Evolutionary conservation across 805 yeast species (phyloP), one percentile per base, ranked within the genome.

Genomic region (Teunomyces gatunensis): DNA sequence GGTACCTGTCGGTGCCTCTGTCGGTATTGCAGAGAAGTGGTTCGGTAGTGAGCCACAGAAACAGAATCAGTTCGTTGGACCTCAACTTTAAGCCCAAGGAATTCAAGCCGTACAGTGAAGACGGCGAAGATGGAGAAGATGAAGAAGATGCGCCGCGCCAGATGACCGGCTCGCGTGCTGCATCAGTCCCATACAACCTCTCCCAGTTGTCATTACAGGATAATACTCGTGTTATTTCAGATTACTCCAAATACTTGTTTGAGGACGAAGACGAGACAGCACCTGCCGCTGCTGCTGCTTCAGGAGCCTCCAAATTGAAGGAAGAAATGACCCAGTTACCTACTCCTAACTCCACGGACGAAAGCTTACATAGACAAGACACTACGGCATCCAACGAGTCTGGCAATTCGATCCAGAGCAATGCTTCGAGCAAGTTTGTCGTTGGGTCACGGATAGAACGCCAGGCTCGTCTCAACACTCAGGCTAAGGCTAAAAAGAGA

Each of bases 1-100:
- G 75, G 39, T 67, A 59, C 37, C 63, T 72, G 6, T 69, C 74
- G 27, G 68, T 68, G 9, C 75, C 76, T 2, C 57, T 58, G 49
- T 44, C 52, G 21, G 35, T 39, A n/a, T 27, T 39, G 28, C 47
- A 53, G 25, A 45, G 46, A 9, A 13, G 10, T 9, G n/a, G 29
- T 18, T 37, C 40, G 12, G 15, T 23, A 4, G 33, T 45, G 23
- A 46, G 48, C 33, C 23, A 18, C 17, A 30, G 43, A 20, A 45
- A 39, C 43, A 50, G 67, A 50, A 46, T 54, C 11, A 32, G 54
- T 1, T 59, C 67, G 3, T 51, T 60, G 27, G 65, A 56, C 40
- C 45, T 56, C 15, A 57, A 63, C 44, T 57, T 55, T 45, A 59
- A 53, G 35, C 48, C 48, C 12, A 46, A 46, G 17, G 44, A 40